Evolutionary conservation across 1,284 basidiomycete genomes (phyloP).

Genomic region (Leccinum solheimii): DNA sequence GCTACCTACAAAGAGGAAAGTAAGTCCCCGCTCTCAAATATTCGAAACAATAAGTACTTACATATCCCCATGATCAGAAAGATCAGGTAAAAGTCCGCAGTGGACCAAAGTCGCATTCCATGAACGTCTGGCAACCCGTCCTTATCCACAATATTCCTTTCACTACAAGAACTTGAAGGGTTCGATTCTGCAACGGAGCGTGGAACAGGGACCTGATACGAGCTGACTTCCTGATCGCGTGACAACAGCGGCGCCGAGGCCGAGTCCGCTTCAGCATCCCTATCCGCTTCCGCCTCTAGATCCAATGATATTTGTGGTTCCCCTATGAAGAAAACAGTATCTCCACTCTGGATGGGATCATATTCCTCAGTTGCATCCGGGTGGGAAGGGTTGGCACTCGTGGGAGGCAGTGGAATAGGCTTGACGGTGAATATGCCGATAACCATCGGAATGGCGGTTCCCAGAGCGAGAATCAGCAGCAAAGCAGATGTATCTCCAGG

Average conservation of each 20-base stretch:
- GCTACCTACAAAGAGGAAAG: conserved; percentile 53
- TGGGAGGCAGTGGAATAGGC: conserved; percentile 51
- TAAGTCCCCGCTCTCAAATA: background rate
- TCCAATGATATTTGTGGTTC: conserved; percentile 33
- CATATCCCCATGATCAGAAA: conserved; percentile 70
- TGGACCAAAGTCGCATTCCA: conserved; percentile 47
- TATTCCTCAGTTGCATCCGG: conserved; percentile 9
- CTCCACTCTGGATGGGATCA: conserved; percentile 14
- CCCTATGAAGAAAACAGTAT: conserved; percentile 22
- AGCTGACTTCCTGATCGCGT: conserved; percentile 7
- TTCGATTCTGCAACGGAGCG: conserved; percentile 19
- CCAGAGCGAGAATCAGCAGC: conserved; percentile 66
- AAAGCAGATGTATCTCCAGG: conserved; percentile 73
- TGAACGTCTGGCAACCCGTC: conserved; percentile 43
- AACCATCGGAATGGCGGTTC: conserved; percentile 69
- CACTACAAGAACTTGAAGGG: conserved; percentile 5
- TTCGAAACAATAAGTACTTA: conserved; percentile 39
- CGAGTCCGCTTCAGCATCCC: conserved; percentile 3
- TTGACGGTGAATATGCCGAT: conserved; percentile 64
- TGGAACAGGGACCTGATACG: conserved; percentile 8
- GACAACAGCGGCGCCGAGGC: conserved; percentile 22
- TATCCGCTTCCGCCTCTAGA: conserved; percentile 20
- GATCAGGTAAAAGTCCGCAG: conserved; percentile 75
- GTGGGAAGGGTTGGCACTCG: conserved; percentile 5
- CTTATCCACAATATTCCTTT: conserved; percentile 9